Evolutionary conservation across 2,329 filamentous ascomycete species (phyloP).

Genomic region (Neopestalotiopsis sp.): DNA sequence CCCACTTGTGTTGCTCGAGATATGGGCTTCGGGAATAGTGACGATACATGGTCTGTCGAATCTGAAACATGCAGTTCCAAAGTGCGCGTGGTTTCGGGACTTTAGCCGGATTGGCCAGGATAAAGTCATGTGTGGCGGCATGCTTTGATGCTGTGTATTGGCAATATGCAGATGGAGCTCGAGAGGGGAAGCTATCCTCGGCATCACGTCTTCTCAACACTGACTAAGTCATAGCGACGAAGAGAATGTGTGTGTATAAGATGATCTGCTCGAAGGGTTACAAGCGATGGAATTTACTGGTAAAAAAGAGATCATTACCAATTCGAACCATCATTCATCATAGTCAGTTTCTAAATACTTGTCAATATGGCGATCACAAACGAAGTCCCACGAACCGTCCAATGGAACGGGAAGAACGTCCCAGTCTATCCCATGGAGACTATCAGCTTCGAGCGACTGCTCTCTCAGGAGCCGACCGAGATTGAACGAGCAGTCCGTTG

Average conservation of each 20-base stretch:
- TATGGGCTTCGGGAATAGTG: background rate
- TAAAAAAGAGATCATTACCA: background rate
- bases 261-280: background rate
- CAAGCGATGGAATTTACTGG: background rate
- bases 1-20: conserved; percentile 1
- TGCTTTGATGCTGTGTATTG: background rate
- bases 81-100: background rate
- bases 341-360: background rate
- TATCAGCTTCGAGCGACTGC: conserved; percentile 55
- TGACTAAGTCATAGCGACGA: background rate
- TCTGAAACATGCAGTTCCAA: background rate
- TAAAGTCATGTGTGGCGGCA: background rate
- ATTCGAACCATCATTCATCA: background rate
- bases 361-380: conserved; percentile 43
- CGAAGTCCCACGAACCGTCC: conserved; percentile 49
- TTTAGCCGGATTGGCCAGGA: conserved; percentile 7
- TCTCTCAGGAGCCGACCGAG: conserved; percentile 60
- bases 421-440: conserved; percentile 59
- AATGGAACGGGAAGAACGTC: conserved; percentile 55
- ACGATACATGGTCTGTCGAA: background rate
- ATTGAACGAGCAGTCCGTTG: conserved; percentile 55
- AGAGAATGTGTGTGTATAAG: background rate
- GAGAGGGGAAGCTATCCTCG: background rate
- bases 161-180: conserved; percentile 3
- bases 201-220: background rate